Conservation (phyloP, 306 rosid species). For the Aeschynomene evenia region DNA sequence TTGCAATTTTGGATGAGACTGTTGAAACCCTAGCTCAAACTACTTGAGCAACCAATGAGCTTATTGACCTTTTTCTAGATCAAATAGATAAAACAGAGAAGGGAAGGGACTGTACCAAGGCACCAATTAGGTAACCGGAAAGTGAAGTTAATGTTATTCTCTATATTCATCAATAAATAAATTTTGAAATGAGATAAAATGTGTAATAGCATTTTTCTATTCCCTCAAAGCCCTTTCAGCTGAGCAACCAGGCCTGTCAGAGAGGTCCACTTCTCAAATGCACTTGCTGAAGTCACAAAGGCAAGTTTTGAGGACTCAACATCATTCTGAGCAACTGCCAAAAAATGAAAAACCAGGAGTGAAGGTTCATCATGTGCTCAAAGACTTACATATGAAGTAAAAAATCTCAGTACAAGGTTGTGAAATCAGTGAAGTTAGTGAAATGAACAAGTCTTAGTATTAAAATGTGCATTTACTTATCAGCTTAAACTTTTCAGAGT, state of each 20-base stretch:
- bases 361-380: slow-evolving; percentile 9
- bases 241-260: slow-evolving; percentile 66
- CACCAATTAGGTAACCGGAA: slow-evolving; percentile 22
- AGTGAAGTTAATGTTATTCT: slow-evolving; percentile 25
- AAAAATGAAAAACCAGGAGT: slow-evolving; percentile 18
- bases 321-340: slow-evolving; percentile 70
- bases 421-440: no score
- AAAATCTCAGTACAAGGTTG: not conserved
- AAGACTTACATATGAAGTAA: not conserved
- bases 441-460: no score
- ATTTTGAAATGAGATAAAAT: slow-evolving; percentile 12
- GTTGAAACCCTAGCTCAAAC: slow-evolving; percentile 16
- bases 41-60: slow-evolving; percentile 13
- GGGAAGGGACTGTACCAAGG: not conserved
- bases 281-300: slow-evolving; percentile 73
- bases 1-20: slow-evolving; percentile 26
- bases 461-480: no score
- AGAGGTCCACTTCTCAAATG: slow-evolving; percentile 92
- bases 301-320: slow-evolving; percentile 81
- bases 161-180: slow-evolving; percentile 13
- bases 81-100: not conserved
- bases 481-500: no score
- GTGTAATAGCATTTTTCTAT: not conserved
- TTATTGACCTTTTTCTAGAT: not conserved
- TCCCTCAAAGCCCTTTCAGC: slow-evolving; percentile 76